Conservation (phyloP, 2,329 filamentous ascomycete genomes). For the Cryphonectria naterciae region DNA sequence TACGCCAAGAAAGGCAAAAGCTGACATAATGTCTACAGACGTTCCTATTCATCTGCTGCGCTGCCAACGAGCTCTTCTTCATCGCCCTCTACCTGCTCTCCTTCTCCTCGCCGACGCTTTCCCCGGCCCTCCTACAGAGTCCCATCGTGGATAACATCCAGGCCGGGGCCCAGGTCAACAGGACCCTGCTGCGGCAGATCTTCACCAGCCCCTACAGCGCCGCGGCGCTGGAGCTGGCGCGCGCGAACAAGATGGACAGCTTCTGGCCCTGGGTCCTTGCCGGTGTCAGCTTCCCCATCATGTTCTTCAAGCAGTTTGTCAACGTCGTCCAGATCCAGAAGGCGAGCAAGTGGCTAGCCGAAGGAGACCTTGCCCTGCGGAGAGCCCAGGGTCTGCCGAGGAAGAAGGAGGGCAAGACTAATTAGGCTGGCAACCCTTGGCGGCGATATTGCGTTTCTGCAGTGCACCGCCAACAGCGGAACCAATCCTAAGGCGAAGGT, state of each 20-base stretch:
- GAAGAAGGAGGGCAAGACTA: slow-evolving; percentile 39
- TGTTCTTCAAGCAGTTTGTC: slow-evolving; percentile 90
- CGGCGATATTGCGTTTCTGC: not conserved
- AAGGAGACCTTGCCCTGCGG: slow-evolving; percentile 78
- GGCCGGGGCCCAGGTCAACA: slow-evolving; percentile 71
- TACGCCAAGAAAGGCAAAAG: not conserved
- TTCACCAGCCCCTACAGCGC: slow-evolving; percentile 92
- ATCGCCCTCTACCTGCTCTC: slow-evolving; percentile 97
- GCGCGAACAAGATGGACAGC: slow-evolving; percentile 81
- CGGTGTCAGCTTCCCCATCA: slow-evolving; percentile 79
- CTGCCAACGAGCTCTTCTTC: slow-evolving; percentile 94
- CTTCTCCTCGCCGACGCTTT: slow-evolving; percentile 89
- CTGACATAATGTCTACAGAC: slow-evolving; percentile 56
- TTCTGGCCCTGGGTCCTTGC: slow-evolving; percentile 77
- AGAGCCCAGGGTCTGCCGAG: slow-evolving; percentile 58
- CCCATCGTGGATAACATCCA: slow-evolving; percentile 59
- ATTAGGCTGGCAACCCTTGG: not conserved
- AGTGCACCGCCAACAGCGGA: not conserved
- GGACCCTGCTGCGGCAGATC: slow-evolving; percentile 71
- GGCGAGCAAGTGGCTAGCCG: slow-evolving; percentile 87
- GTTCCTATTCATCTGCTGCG: slow-evolving; percentile 89
- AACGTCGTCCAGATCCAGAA: slow-evolving; percentile 94
- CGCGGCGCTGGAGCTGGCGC: slow-evolving; percentile 86
- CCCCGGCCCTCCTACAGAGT: slow-evolving; percentile 74
- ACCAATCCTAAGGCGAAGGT: not conserved